These are phyloP conservation scores for Pneumocystis carinii DNA, from an alignment of 1,139 yeast species.

Conservation along the genomic window DNA sequence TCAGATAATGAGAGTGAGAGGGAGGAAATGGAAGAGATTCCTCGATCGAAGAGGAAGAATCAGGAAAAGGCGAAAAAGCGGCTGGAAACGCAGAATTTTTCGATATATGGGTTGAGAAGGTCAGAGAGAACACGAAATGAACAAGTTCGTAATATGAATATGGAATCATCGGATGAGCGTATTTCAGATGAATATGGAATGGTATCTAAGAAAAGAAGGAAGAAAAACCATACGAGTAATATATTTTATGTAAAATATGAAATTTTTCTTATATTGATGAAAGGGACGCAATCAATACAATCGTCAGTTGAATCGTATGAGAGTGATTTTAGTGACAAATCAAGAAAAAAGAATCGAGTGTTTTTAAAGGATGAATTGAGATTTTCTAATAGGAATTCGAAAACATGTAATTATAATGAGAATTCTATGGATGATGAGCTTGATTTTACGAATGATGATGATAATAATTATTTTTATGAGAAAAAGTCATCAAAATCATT, in stretches of 20 bases:
- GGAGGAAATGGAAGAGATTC: neutral
- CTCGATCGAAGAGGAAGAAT: neutral
- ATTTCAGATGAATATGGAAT: neutral
- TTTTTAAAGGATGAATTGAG: neutral
- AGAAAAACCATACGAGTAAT: neutral
- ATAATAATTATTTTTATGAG: slow-evolving; percentile 18
- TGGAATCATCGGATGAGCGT: neutral
- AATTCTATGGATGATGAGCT: slow-evolving; percentile 4
- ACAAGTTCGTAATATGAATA: neutral
- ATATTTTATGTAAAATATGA: neutral
- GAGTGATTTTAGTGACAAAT: neutral
- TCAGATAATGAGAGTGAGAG: neutral
- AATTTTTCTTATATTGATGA: neutral
- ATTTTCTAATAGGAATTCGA: neutral
- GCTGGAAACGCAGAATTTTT: neutral
- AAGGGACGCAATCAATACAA: neutral
- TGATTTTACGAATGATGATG: slow-evolving; percentile 22
- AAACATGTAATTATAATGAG: slow-evolving; percentile 12
- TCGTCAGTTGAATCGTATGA: neutral
- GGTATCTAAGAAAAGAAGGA: neutral
- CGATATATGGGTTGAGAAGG: neutral
- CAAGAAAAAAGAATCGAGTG: neutral
- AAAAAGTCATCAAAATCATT: slow-evolving; percentile 5
- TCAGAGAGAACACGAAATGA: neutral
- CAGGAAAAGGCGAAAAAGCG: neutral